These are phyloP conservation scores for Xylaria sp. DNA, from an alignment of 2,329 filamentous ascomycete genomes.

Conservation along the genomic window DNA sequence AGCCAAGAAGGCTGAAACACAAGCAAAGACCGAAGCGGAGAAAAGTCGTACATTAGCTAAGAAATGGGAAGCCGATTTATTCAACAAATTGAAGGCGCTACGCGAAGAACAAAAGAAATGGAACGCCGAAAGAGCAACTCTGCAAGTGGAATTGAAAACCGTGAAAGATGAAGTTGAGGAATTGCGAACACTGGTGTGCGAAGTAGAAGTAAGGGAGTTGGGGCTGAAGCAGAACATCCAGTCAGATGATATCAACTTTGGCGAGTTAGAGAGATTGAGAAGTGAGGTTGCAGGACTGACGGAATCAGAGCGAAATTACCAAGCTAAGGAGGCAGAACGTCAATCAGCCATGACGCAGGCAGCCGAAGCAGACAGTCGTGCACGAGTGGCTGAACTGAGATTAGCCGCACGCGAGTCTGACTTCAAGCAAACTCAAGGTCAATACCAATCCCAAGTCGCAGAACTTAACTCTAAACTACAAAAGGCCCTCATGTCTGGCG, in stretches of 20 bases:
- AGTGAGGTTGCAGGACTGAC: slow-evolving; percentile 68
- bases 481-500: slow-evolving; percentile 50
- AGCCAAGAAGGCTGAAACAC: slow-evolving; percentile 74
- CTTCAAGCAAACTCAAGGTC: slow-evolving; percentile 53
- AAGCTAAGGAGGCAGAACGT: slow-evolving; percentile 70
- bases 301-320: slow-evolving; percentile 69
- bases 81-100: slow-evolving; percentile 70
- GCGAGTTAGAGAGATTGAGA: slow-evolving; percentile 69
- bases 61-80: slow-evolving; percentile 80
- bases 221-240: slow-evolving; percentile 71
- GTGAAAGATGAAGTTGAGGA: slow-evolving; percentile 70
- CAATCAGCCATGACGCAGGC: slow-evolving; percentile 67
- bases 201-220: slow-evolving; percentile 74
- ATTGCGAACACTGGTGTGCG: slow-evolving; percentile 72
- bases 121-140: slow-evolving; percentile 64
- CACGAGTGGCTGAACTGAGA: slow-evolving; percentile 68
- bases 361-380: slow-evolving; percentile 66
- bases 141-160: slow-evolving; percentile 67
- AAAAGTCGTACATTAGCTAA: slow-evolving; percentile 77
- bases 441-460: slow-evolving; percentile 61
- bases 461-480: slow-evolving; percentile 58
- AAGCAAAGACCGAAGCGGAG: slow-evolving; percentile 76
- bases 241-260: slow-evolving; percentile 68
- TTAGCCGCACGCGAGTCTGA: slow-evolving; percentile 63
- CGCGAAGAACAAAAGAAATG: slow-evolving; percentile 76